These are phyloP conservation scores for Ustilago hordei DNA, from an alignment of 1,284 basidiomycete genomes.

Conservation along the genomic window DNA sequence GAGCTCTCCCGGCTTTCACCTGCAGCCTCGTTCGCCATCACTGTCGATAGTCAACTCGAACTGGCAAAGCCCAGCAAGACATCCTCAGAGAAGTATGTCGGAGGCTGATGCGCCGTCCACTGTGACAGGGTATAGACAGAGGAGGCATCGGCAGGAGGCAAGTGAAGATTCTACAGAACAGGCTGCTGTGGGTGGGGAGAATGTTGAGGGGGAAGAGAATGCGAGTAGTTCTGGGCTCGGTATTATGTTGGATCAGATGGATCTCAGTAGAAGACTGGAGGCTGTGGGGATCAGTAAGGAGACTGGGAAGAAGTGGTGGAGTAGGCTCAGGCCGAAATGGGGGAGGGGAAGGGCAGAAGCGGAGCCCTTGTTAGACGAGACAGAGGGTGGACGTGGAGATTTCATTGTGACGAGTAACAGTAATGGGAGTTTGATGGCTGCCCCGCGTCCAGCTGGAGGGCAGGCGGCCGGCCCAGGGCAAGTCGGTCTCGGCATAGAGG, in stretches of 20 bases:
- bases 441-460: background rate
- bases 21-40: slow-evolving; percentile 51
- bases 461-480: background rate
- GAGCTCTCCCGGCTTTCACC: slow-evolving; percentile 65
- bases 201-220: background rate
- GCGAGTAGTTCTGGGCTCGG: slow-evolving; percentile 24
- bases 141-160: slow-evolving; percentile 4
- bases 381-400: background rate
- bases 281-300: slow-evolving; percentile 15
- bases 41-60: slow-evolving; percentile 16
- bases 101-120: slow-evolving; percentile 34
- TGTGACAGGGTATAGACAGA: background rate
- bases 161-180: slow-evolving; percentile 11
- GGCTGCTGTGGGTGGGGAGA: background rate
- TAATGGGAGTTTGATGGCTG: slow-evolving; percentile 40
- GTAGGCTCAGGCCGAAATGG: slow-evolving; percentile 17
- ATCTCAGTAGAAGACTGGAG: slow-evolving; percentile 28
- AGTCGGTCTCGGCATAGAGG: background rate
- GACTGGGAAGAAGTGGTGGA: slow-evolving; percentile 22
- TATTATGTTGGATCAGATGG: slow-evolving; percentile 31
- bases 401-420: slow-evolving; percentile 31
- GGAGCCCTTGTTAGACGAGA: slow-evolving; percentile 3
- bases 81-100: slow-evolving; percentile 32
- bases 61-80: slow-evolving; percentile 17
- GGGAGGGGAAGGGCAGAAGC: background rate